Evolutionary conservation across 768 basidiomycete genomes (phyloP), one percentile per base, ranked within the genome.

Genomic region (Trametes cinnabarina): DNA sequence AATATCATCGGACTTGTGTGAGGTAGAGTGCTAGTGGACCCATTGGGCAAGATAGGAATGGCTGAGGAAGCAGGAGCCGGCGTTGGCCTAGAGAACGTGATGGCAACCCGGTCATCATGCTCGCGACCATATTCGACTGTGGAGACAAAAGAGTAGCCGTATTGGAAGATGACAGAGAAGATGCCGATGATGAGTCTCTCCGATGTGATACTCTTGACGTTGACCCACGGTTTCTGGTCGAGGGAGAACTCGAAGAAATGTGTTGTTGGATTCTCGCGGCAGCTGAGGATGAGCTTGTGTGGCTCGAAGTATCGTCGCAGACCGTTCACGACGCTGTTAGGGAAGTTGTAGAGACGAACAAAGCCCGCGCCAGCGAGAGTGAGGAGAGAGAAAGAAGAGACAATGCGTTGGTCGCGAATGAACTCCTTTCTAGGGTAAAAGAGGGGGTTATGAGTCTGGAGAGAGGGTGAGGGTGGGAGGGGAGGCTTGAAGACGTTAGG

Each of bases 41-140:
- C 71, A 62, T 73, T 73, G 49, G 76, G 73, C 46, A 74, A 64
- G 47, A 76, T 76, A 39, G 76, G 73, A 46, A 71, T 68, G 4
- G 74, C 68, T 32, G 76, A 70, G 28, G 76, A 65, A 34, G 78
- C 68, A 14, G 78, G 74, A 9, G 64, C 59, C 1, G 71, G 63
- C 28, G 70, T 54, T 35, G 83, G 77, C 55, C 77, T 82, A 15
- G 87, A 86, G 70, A 91, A 91, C 19, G 86, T 79, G 66, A 91
- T 79, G 49, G 83, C 82, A 9, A 91, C 67, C 40, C 85, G 81
- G 71, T 91, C 89, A 64, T 90, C 90, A 41, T 74, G 77, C 70
- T 91, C 89, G 55, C 87, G 79, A 30, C 88, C 90, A 69, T 90
- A 91, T 72, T 90, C 88, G 60, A 91, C 76, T 41, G 80, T 81